Percentiles rank a stretch among this genome's conserved stretches.
Conservation (phyloP, 2,329 filamentous ascomycete species). For the Ophiostoma ips region DNA sequence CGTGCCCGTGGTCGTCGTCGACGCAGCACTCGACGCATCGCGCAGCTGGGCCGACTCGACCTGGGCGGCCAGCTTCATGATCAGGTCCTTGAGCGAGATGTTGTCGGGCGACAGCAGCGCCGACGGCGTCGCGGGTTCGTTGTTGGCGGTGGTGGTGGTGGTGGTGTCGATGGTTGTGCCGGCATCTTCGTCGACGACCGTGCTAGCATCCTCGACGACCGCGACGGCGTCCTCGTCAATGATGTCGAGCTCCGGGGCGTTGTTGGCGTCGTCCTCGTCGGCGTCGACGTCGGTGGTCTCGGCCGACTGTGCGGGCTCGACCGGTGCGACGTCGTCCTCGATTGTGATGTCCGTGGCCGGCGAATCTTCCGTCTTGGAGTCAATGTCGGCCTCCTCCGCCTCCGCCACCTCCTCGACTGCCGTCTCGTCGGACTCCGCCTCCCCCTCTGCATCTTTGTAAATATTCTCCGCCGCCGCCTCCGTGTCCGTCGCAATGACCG, state of each 20-base stretch:
- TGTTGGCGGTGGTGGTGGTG: neutral
- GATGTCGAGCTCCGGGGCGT: neutral
- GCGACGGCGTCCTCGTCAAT: neutral
- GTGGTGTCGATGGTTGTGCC: neutral
- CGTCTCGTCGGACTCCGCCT: neutral
- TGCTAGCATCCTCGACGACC: neutral
- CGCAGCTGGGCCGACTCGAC: constrained; percentile 23
- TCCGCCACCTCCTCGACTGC: neutral
- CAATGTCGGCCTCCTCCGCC: neutral
- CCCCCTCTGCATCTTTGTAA: constrained; percentile 1
- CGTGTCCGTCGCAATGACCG: constrained; percentile 25
- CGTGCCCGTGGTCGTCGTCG: neutral
- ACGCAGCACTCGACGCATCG: neutral
- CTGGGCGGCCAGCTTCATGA: constrained; percentile 35
- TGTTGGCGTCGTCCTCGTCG: too few relatives aligned
- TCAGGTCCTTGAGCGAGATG: constrained; percentile 31
- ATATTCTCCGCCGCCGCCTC: constrained; percentile 13
- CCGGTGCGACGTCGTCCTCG: neutral
- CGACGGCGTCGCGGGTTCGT: neutral
- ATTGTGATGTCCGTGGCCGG: neutral
- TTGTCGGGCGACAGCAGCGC: neutral
- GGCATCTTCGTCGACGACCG: constrained; percentile 15
- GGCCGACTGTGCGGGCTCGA: neutral
- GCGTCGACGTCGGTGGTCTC: neutral
- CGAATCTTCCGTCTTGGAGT: neutral